Evolutionary conservation across 2,329 filamentous ascomycete species (phyloP).

Genomic region (Fusarium sublunatum): DNA sequence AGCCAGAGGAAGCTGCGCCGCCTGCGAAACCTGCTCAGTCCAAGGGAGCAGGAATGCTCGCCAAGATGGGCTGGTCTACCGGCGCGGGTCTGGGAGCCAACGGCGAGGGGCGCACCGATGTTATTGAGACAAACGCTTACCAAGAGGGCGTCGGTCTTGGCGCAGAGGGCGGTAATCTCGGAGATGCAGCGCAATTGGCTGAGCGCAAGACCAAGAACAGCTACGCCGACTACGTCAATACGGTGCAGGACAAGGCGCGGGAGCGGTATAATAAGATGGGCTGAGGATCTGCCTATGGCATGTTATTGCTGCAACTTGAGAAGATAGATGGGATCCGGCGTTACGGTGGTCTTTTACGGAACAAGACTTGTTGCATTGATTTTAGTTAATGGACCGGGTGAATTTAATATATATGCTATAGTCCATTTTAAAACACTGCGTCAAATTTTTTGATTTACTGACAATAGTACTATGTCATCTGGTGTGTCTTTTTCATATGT

Average conservation of each 20-base stretch:
- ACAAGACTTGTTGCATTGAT: background rate
- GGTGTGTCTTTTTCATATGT: too few relatives aligned
- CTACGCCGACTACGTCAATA: slow-evolving; percentile 71
- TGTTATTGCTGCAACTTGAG: background rate
- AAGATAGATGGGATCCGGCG: slow-evolving; percentile 18
- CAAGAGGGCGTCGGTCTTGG: slow-evolving; percentile 76
- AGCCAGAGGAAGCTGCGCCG: slow-evolving; percentile 35
- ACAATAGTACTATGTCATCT: too few relatives aligned
- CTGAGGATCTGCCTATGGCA: slow-evolving; percentile 3
- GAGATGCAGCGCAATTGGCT: slow-evolving; percentile 74
- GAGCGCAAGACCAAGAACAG: slow-evolving; percentile 69
- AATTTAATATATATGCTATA: too few relatives aligned
- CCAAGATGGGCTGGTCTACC: slow-evolving; percentile 78
- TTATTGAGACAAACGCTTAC: slow-evolving; percentile 73
- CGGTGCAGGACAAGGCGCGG: slow-evolving; percentile 73
- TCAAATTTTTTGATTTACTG: too few relatives aligned
- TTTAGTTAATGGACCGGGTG: background rate
- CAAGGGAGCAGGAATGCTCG: slow-evolving; percentile 74
- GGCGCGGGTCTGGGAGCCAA: slow-evolving; percentile 73
- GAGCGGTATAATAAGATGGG: slow-evolving; percentile 71
- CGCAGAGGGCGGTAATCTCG: slow-evolving; percentile 74
- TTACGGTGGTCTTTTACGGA: slow-evolving; percentile 2
- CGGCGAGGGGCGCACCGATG: slow-evolving; percentile 71
- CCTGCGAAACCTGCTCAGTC: slow-evolving; percentile 56
- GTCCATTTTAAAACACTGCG: too few relatives aligned